Evolutionary conservation across 2,329 filamentous ascomycete genomes (phyloP), one percentile per base, ranked within the genome.

Genomic region (Stemphylium beticola): DNA sequence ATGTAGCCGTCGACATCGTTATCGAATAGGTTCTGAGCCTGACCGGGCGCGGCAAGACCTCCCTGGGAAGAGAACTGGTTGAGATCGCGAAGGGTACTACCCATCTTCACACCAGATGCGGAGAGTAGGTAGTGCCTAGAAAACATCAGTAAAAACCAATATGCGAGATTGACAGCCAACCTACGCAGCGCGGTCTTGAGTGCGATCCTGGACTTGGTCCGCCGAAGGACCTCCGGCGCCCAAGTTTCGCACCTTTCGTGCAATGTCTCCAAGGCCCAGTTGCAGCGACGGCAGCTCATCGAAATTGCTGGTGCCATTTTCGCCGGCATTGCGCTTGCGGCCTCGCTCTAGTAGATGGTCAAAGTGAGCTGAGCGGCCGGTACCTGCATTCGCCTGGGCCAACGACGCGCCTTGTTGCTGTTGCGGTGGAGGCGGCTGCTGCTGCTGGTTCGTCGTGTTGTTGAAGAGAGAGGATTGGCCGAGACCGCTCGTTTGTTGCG

Each of bases 61-160:
- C 88, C 81, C 73, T 74, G 68, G 53, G 83, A 81, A 69, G 86
- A 90, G 75, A 98, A 87, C 54, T 88, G 85, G 68, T 91, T 91
- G 18, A 99, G 85, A 68, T 98, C 93, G 73, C 90, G 90, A 46
- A 96, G 85, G 12, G 93, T 91, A 60, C 89, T 85, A 36, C 90
- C 89, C 12, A 93, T 91, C 69, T 96, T 92, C 53, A 99, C 90
- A 31, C 95, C 95, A 11, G 95, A 98, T 7, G 91, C 93, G 24
- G 93, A 92, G 44, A 99, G 87, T 36, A 98, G 83, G 75, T 96
- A 97, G 74, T 97, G 93, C 67, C 90, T 93, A 58, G 2, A 41
- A 40, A 10, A n/a, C 29, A 51, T 72, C 53, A 71, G 57, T 56
- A 44, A 36, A 52, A 7, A 38, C 5, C 36, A 7, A 47, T 39